A percentile compares a stretch with the other conserved stretches of the same genome.
These are phyloP conservation scores for Lumnitzera littorea DNA, from an alignment of 345 rosid species.

Conservation along the genomic window DNA sequence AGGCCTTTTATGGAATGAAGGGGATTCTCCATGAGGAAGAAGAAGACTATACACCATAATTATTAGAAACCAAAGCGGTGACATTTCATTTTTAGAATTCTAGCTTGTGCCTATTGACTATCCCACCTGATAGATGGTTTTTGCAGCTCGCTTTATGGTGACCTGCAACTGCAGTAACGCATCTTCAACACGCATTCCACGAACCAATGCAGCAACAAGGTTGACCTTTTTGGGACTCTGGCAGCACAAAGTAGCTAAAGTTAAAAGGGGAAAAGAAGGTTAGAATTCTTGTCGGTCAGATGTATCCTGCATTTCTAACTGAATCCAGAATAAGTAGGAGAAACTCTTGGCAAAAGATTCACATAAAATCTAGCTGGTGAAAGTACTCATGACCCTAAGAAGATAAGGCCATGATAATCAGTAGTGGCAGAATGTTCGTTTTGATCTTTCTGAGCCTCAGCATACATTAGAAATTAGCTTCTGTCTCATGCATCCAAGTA, in stretches of 20 bases:
- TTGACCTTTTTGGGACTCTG: constrained; percentile 97
- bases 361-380: too few relatives aligned
- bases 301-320: too few relatives aligned
- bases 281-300: neutral
- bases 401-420: too few relatives aligned
- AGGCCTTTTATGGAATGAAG: too few relatives aligned
- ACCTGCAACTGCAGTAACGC: constrained; percentile 91
- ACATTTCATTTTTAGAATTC: neutral
- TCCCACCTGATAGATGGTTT: constrained; percentile 77
- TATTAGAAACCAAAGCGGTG: neutral
- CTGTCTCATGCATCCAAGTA: too few relatives aligned
- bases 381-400: too few relatives aligned
- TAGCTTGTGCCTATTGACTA: neutral
- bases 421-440: too few relatives aligned
- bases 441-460: too few relatives aligned
- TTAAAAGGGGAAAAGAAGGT: neutral
- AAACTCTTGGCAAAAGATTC: too few relatives aligned
- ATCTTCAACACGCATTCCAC: constrained; percentile 97
- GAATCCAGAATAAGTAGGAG: too few relatives aligned
- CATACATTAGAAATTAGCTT: too few relatives aligned
- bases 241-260: constrained; percentile 19
- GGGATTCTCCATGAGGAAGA: too few relatives aligned
- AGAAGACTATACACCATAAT: neutral
- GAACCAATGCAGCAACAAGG: constrained; percentile 84
- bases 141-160: constrained; percentile 72